Base-by-base conservation (phyloP, 1,139 yeast species). In the Geotrichum candidum region DNA sequence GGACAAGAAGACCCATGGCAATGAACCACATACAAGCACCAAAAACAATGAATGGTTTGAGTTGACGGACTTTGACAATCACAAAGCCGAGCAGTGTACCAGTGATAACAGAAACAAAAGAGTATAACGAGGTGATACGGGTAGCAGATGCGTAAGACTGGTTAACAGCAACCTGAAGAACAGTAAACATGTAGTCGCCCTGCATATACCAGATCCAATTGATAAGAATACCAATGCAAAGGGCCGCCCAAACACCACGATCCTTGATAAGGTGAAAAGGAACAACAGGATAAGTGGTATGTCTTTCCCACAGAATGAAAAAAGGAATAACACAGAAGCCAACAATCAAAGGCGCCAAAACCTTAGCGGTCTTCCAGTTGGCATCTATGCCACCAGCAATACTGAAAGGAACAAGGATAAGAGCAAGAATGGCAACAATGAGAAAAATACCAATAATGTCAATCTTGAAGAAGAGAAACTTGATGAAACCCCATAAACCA, bases 221-320 rank as follows among this genome's bases (percentile, higher is more conserved):
- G 66, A 84, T 79, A 63, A 83, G 74, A 63, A 84, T 72, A 33
- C 82, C 88, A 66, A 86, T 78, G 53, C 72, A 68, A 57, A 82
- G 64, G 67, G 90, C 86, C 66, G 89, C 82, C 81, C 87, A 84
- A 35, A 87, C 84, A 66, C 88, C 88, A 68, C 90, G 81, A 71
- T 87, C 88, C 65, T 77, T 83, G 70, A 87, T 72, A 66, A 85
- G 77, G 46, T 77, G 71, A 66, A 78, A 77, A 18, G 92, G 91
- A 48, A 83, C 73, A 56, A 87, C 73, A n/a, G 92, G 91, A 65
- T 76, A 74, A 55, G 72, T 75, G 13, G 90, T 80, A 65, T 76
- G 78, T 35, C 73, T 67, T 72, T 87, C 92, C 85, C 87, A 85
- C 7, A 73, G 22, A 10, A 80, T 70, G 62, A 85, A 83, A 29